These are phyloP conservation scores for Rhododendron ferrugineum DNA, from an alignment of 148 eudicot species.

Conservation along the genomic window DNA sequence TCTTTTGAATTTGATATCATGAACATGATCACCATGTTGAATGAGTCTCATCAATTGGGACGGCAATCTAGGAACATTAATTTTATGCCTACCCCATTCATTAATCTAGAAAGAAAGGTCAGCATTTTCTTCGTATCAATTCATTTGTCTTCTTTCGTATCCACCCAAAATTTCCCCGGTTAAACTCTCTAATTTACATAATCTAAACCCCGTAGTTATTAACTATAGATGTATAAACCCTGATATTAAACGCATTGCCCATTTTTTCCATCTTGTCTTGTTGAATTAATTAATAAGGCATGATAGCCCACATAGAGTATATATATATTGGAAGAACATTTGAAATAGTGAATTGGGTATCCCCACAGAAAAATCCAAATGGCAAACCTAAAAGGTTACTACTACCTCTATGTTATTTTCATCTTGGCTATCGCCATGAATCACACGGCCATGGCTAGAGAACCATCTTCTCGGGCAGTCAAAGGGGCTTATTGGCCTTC, in stretches of 20 bases:
- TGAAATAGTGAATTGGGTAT: background rate
- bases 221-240: background rate
- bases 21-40: background rate
- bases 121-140: too few species aligned
- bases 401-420: background rate
- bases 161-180: background rate
- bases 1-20: background rate
- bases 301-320: background rate
- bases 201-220: background rate
- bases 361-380: background rate
- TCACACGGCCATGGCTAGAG: background rate
- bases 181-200: background rate
- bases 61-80: background rate
- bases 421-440: background rate
- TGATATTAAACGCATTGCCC: background rate
- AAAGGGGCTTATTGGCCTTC: conserved; percentile 47
- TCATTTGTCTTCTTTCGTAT: background rate
- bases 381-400: background rate
- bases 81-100: background rate
- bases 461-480: conserved; percentile 9
- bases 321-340: background rate
- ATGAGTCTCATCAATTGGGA: background rate
- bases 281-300: background rate
- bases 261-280: background rate
- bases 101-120: too few species aligned